Base-by-base conservation (phyloP, 2,329 filamentous ascomycete genomes). In the Tolypocladium amazonense region DNA sequence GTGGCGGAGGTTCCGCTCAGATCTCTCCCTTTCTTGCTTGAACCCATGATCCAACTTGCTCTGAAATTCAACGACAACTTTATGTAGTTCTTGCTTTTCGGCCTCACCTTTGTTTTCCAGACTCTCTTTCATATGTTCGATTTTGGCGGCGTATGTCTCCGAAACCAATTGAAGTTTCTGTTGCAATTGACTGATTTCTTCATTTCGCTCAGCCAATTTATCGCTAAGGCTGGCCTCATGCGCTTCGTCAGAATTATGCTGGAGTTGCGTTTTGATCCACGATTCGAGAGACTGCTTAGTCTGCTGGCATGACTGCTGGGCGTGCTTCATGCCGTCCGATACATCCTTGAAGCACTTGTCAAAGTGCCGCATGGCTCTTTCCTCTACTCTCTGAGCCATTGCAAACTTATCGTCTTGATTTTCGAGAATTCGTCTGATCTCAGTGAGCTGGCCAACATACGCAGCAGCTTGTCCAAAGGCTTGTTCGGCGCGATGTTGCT, bases 41-140 rank as follows among this genome's bases (percentile, higher is more conserved):
- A 73, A 62, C 1, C 65, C 64, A 33, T 65, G 41, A 15, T 68
- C 62, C 20, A 74, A 60, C 11, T 59, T 57, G 6, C 43, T 45
- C 27, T 58, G 63, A 59, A 73, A 62, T 7, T 64, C 63, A 1
- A 59, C 50, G 15, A 67, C 58, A 33, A 65, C 55, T 7, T 38
- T 35, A 20, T 64, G 63, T 1, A 72, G 23, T n/a, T 63, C 43
- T 8, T 61, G 47, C 35, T 66, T 62, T 15, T 59, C 39, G 45
- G 59, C 59, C 30, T 65, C 59, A 18, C 63, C 62, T 15, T 61
- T 60, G 14, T 59, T 55, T 5, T 61, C 20, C 9, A 63, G 58
- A 14, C 55, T 39, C 2, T 53, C 41, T 18, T 55, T 60, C 54
- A 70, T 55, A 3, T 53, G 8, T 12, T 68, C 64, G 5, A 70